A percentile compares a stretch with the other conserved stretches of the same genome.
Evolutionary conservation across 164 flowering plant species (phyloP).

Genomic region (Dillenia turbinata): DNA sequence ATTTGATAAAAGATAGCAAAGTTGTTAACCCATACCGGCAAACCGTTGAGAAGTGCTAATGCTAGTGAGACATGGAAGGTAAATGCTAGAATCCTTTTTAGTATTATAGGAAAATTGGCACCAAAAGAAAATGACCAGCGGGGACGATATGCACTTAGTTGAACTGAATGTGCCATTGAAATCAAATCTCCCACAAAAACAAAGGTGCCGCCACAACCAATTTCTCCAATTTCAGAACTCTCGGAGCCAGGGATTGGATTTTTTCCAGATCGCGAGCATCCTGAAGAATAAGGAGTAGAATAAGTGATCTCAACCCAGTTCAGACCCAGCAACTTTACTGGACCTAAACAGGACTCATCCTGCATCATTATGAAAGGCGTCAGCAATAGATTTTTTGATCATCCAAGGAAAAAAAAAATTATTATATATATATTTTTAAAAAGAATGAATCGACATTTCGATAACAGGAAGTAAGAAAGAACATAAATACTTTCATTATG

Average conservation of each 20-base stretch:
- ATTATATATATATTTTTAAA: too few relatives aligned
- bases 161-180: constrained; percentile 56
- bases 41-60: constrained; percentile 78
- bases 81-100: constrained; percentile 55
- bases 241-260: constrained; percentile 12
- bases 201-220: constrained; percentile 55
- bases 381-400: neutral
- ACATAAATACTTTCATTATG: neutral
- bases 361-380: constrained; percentile 17
- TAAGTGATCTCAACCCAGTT: constrained; percentile 75
- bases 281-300: constrained; percentile 38
- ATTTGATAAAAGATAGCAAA: neutral
- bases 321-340: constrained; percentile 49
- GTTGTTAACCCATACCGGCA: constrained; percentile 57
- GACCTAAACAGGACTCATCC: constrained; percentile 60
- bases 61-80: constrained; percentile 68
- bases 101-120: constrained; percentile 39
- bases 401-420: neutral
- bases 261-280: constrained; percentile 28
- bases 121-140: constrained; percentile 42
- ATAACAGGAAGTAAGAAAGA: too few relatives aligned
- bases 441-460: neutral
- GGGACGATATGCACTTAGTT: constrained; percentile 65
- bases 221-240: constrained; percentile 16
- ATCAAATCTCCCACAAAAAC: constrained; percentile 67